Evolutionary conservation across 768 basidiomycete genomes (phyloP), one percentile per base, ranked within the genome.

Genomic region (Paxillus rubicundulus): DNA sequence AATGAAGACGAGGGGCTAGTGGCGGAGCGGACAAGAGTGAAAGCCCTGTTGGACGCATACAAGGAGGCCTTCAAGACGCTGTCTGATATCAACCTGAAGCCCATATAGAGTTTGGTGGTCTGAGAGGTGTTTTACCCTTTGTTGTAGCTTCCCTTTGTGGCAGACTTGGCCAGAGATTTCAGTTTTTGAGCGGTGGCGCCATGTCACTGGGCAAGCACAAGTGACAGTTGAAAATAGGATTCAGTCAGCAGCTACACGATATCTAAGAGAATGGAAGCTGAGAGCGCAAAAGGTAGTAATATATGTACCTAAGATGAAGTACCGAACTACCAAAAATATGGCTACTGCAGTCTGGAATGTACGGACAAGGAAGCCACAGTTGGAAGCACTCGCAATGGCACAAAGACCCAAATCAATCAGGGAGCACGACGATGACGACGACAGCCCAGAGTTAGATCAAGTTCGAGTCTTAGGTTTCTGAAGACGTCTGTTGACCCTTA

Each of bases 1-100:
- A 89, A 92, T 62, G 97, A 99, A 72, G 97, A 99, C 64, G 95
- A 98, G 73, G 84, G 89, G 54, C 76, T 98, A 47, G 94, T 97
- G 42, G 89, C 91, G 40, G 97, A 99, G 74, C 79, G 97, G 49
- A 80, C 91, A 56, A 78, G 97, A 66, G 90, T 99, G 17, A 98
- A 98, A 80, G 87, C 92, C 2, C 70, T 98, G 47, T 75, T 99
- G 61, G 93, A 98, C 64, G 96, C 96, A 14, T 99, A 99, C 73
- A 94, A 87, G 77, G 95, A 89, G 39, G 91, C 91, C 44, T 93
- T 93, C 72, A 92, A 87, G 72, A 92, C 82, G 16, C 73, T 93
- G 21, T 87, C 89, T 3, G 91, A 93, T 60, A 84, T 93, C 47
- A 87, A 80, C 62, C 67, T 93, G 61, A 90, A 88, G 69, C 79